Evolutionary conservation across 257 asterid species (phyloP).

Genomic region (Ballota nigra): DNA sequence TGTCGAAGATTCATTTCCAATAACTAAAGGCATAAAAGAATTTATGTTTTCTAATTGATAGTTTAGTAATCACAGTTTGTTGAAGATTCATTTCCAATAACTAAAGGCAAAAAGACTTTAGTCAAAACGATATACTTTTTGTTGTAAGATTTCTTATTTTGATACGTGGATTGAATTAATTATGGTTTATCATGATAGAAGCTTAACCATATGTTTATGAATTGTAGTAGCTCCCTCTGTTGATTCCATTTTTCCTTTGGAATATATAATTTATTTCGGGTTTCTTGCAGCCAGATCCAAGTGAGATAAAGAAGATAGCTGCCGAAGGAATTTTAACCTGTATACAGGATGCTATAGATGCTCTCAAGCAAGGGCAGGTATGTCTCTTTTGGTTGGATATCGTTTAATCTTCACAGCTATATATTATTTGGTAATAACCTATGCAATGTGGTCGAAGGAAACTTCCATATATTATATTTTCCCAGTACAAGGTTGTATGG

Average conservation of each 20-base stretch:
- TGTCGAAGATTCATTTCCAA: not conserved
- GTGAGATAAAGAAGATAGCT: conserved; percentile 75
- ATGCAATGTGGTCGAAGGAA: not conserved
- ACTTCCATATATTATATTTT: not conserved
- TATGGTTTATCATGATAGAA: conserved; percentile 4
- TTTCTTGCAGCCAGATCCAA: conserved; percentile 68
- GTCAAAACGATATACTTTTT: not conserved
- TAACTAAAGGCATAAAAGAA: not conserved
- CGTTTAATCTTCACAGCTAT: not conserved
- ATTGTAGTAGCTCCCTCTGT: not conserved
- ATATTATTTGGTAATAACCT: not conserved
- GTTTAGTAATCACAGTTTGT: not conserved
- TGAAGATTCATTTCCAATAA: not conserved
- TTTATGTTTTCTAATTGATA: too few species aligned
- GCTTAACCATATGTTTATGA: not conserved
- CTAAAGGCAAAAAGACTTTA: not conserved
- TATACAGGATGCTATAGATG: conserved; percentile 79
- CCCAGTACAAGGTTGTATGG: not conserved
- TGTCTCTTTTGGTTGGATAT: not conserved
- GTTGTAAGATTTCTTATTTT: not conserved
- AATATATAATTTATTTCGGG: conserved; percentile 10
- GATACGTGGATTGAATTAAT: conserved; percentile 1
- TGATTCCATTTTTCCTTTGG: not conserved
- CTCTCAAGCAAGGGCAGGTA: conserved; percentile 76
- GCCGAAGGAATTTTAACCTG: conserved; percentile 90